Evolutionary conservation across 192 early-diverging fungal genomes (phyloP), one percentile per base, ranked within the genome.

Genomic region (Radiomyces spectabilis): DNA sequence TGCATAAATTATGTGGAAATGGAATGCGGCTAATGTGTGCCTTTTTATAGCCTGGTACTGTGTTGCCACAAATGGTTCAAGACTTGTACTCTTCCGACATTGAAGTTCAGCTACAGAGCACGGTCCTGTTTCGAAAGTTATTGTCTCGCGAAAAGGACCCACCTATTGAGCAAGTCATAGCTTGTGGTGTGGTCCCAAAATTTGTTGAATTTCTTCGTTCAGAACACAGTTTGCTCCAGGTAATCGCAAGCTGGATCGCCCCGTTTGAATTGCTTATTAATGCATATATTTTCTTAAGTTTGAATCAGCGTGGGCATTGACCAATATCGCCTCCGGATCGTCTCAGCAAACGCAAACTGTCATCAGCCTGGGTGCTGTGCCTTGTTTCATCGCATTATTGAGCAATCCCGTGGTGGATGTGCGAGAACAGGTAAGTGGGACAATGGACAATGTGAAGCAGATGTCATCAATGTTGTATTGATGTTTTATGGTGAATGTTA

Each of bases 301-400:
- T 72, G 96, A 98, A 70, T 91, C 96, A 41, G 94, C 93, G 21
- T 98, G 96, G 96, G 96, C 96, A 16, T 75, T 98, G 65, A 98
- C 96, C 57, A 98, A 98, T 76, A 98, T 98, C 70, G 96, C 96
- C 7, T 97, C 94, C 0, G 96, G 96, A 34, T 87, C 92, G 8
- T 92, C 93, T 6, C 63, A 81, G 57, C 94, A 98, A 75, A 98
- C 96, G 10, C 80, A 92, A 70, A 86, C 87, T 45, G 94, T 98
- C 8, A 93, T 98, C 51, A 83, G 93, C n/a, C 72, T 83, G 42
- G 87, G 88, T 39, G 94, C 96, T 13, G 89, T 98, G 19, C 94
- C 91, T 40, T 74, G 86, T 33, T 98, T 98, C 64, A 83, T 96
- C 42, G 77, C 88, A 73, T 79, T 98, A 32, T 79, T 98, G 47